Conservation (phyloP, 257 asterid species). For the Vinca minor region DNA sequence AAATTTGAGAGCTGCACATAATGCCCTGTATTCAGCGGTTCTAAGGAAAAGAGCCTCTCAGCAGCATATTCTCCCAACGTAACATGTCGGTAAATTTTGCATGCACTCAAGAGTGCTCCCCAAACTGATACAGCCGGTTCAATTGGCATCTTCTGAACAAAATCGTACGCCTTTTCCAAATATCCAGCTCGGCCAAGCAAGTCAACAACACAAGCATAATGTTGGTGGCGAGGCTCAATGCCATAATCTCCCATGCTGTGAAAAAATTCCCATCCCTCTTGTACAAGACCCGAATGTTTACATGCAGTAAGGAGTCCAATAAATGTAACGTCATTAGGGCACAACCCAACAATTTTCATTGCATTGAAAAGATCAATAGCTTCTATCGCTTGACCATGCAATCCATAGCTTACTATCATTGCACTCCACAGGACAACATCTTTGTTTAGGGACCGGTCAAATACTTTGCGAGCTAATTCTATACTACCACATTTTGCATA, state of each 20-base stretch:
- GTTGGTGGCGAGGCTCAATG: conserved; percentile 37
- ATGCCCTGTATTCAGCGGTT: conserved; percentile 39
- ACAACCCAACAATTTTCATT: conserved; percentile 29
- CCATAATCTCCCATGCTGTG: conserved; percentile 38
- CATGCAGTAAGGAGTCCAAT: conserved; percentile 57
- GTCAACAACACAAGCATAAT: conserved; percentile 49
- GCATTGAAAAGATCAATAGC: conserved; percentile 39
- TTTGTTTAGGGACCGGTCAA: conserved; percentile 26
- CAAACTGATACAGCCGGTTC: conserved; percentile 50
- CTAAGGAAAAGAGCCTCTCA: conserved; percentile 35
- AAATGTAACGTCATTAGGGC: conserved; percentile 52
- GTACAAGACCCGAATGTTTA: conserved; percentile 51
- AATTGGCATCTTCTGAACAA: conserved; percentile 41
- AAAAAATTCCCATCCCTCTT: conserved; percentile 55
- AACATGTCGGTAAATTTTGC: conserved; percentile 38
- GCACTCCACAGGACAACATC: conserved; percentile 60
- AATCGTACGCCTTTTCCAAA: conserved; percentile 33
- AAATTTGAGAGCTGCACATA: conserved; percentile 64
- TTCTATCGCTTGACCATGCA: conserved; percentile 49
- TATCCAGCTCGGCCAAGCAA: conserved; percentile 51
- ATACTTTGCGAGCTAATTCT: conserved; percentile 44
- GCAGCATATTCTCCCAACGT: conserved; percentile 49
- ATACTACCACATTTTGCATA: conserved; percentile 59
- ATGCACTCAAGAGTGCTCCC: conserved; percentile 65
- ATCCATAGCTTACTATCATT: conserved; percentile 53